phyloP scores from a whole-genome alignment of 768 basidiomycete species.

The Cystobasidium onofrii region DNA sequence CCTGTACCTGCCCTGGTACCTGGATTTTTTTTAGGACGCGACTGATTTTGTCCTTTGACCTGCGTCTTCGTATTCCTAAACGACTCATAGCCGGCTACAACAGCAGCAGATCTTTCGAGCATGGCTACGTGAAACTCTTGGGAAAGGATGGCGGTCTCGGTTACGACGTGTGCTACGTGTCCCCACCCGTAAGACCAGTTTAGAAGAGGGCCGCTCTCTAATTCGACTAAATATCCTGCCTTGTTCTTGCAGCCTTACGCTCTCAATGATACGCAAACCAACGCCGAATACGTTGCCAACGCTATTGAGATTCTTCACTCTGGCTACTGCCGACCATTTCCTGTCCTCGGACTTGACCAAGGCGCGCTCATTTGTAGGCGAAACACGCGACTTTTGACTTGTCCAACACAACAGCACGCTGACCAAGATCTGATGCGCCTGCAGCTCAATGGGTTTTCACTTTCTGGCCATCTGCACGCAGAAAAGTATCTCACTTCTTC shows the following conservation, averaged over 20 bases:
- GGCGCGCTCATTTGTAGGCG: not conserved
- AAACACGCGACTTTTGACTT: not conserved
- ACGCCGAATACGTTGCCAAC: conserved; percentile 29
- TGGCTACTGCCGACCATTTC: conserved; percentile 7
- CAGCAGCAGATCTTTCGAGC: conserved; percentile 12
- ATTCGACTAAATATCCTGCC: too few species aligned
- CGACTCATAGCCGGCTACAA: conserved; percentile 17
- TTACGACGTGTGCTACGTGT: conserved; percentile 28
- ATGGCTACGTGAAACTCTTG: conserved; percentile 25
- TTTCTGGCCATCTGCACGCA: conserved; percentile 26
- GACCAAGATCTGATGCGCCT: not conserved
- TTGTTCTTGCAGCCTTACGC: conserved; percentile 8
- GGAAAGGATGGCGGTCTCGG: not conserved
- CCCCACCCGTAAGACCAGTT: conserved; percentile 14
- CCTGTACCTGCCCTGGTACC: not conserved
- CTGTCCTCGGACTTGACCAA: conserved; percentile 15
- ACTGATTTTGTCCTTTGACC: not conserved
- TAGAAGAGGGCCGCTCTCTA: not conserved
- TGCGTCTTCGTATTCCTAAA: not conserved
- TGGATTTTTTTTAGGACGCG: not conserved
- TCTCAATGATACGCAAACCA: conserved; percentile 23
- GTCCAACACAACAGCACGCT: not conserved
- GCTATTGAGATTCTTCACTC: conserved; percentile 6
- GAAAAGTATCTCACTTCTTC: conserved; percentile 23
- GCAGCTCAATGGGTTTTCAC: conserved; percentile 29